Base-by-base conservation (phyloP, 768 basidiomycete species). In the Suillus americanus region DNA sequence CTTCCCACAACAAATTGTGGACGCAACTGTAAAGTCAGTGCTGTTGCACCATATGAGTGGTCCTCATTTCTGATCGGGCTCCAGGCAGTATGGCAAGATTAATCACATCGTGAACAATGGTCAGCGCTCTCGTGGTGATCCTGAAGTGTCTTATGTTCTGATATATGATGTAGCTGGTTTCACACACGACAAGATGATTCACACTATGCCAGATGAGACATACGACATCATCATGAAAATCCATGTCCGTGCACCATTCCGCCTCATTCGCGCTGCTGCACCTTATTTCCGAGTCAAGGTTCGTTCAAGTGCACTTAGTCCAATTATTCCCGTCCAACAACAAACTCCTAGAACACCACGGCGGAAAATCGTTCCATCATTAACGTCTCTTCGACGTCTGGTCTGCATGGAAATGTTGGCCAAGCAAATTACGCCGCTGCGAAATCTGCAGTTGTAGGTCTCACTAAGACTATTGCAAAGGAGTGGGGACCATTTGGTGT, bases 91-190 rank as follows among this genome's bases (percentile, higher is more conserved):
- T 68, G 92, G 92, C 30, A 90, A 92, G 73, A 87, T 95, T 59
- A 92, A 95, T 76, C 91, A 94, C 73, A 91, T 94, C 61, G 82
- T 94, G 38, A 94, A 94, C 78, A 94, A 94, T 67, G 89, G 86
- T 83, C 35, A 59, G 79, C 72, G 3, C n/a, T 3, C 10, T 43
- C 5, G 12, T 20, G 43, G 46, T 45, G 37, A 16, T 28, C 48
- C 30, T 62, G 12, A 48, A 54, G 38, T 13, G 0, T 4, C 13
- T 13, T 67, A 35, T 18, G 40, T 28, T 38, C 35, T 66, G 25
- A 66, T 40, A 56, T 3, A 35, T 20, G 10, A 3, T 20, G 60
- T 66, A 86, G 88, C 89, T 55, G 89, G 88, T 56, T 92, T 92
- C 79, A 91, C 90, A 8, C 91, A 84, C 69, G 90, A 93, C 82